A percentile compares a stretch with the other conserved stretches of the same genome.
phyloP scores from a whole-genome alignment of 2,329 filamentous ascomycete genomes.

The Talaromyces amestolkiae region DNA sequence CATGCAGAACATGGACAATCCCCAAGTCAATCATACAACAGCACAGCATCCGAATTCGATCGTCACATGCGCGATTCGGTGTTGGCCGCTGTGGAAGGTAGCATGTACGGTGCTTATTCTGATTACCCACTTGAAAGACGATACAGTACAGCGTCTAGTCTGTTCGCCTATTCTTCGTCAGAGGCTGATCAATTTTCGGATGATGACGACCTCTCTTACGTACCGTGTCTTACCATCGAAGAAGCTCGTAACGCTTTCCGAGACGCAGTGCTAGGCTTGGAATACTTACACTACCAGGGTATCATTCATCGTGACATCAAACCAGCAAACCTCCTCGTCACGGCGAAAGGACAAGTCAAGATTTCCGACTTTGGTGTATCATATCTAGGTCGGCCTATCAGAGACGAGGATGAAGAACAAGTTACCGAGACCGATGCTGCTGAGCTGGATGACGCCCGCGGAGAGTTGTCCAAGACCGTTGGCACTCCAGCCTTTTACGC shows the following conservation, averaged over 20 bases:
- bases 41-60: constrained; percentile 45
- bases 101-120: constrained; percentile 70
- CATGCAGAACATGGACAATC: constrained; percentile 46
- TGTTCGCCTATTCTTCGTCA: constrained; percentile 44
- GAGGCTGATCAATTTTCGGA: constrained; percentile 45
- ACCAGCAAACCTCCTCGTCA: constrained; percentile 86
- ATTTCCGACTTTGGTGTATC: constrained; percentile 99
- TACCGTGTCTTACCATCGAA: constrained; percentile 85
- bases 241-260: constrained; percentile 82
- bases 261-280: constrained; percentile 86
- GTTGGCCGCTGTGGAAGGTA: constrained; percentile 65
- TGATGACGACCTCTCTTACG: constrained; percentile 86
- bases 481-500: constrained; percentile 97
- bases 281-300: constrained; percentile 87
- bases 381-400: constrained; percentile 85
- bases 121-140: constrained; percentile 63
- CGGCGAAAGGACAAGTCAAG: constrained; percentile 80
- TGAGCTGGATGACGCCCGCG: constrained; percentile 83
- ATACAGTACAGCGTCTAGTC: constrained; percentile 75
- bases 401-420: constrained; percentile 76
- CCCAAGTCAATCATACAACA: constrained; percentile 53
- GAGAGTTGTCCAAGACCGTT: constrained; percentile 92
- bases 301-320: constrained; percentile 85
- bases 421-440: constrained; percentile 77
- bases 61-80: constrained; percentile 30